Evolutionary conservation across 306 rosid species (phyloP).

Genomic region (Corylus avellana): DNA sequence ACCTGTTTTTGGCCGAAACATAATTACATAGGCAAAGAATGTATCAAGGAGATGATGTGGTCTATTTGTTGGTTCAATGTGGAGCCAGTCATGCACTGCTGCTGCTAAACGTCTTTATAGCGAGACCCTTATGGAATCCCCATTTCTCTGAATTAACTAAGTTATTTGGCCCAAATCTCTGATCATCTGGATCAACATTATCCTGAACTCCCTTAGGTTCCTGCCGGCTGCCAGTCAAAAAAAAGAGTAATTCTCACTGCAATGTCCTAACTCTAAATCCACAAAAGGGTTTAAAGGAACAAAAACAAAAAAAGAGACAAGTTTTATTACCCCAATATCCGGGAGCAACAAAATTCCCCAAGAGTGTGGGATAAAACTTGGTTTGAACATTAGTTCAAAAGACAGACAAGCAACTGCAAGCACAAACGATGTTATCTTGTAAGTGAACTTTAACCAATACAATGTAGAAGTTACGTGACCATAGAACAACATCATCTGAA

Average conservation of each 20-base stretch:
- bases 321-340: not conserved
- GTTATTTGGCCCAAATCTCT: not conserved
- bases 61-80: not conserved
- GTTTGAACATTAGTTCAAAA: not conserved
- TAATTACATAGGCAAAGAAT: not conserved
- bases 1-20: not conserved
- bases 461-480: not conserved
- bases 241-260: not conserved
- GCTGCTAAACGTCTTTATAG: conserved; percentile 1
- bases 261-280: not conserved
- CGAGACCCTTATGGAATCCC: not conserved
- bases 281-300: not conserved
- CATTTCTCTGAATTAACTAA: not conserved
- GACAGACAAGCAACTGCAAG: not conserved
- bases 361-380: not conserved
- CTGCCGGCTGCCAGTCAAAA: not conserved
- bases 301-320: not conserved
- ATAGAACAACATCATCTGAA: not conserved
- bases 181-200: conserved; percentile 1
- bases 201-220: not conserved
- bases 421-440: not conserved
- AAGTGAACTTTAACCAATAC: not conserved
- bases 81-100: not conserved
- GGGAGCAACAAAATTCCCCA: not conserved
- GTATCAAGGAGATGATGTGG: not conserved